Evolutionary conservation across 2,329 filamentous ascomycete species (phyloP), one percentile per base, ranked within the genome.

Genomic region (Ceratocystis harringtonii): DNA sequence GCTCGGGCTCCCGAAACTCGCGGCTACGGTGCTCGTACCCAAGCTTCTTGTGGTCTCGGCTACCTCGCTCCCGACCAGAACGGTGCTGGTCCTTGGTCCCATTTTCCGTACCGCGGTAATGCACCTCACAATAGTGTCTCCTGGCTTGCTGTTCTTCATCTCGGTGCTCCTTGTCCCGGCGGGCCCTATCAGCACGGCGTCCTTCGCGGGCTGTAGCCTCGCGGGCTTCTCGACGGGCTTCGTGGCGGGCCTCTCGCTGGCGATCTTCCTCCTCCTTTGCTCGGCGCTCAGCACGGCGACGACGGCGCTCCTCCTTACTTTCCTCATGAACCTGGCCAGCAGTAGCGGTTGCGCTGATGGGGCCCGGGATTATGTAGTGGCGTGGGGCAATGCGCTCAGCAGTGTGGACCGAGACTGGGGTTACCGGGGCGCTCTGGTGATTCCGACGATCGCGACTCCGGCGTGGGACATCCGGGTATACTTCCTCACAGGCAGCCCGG

Each of bases 401-500:
- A 8, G 52, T 36, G 44, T 30, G 36, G 30, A 32, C 22, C 25
- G 58, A 41, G 57, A n/a, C 41, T 7, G 12, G 6, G 5, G n/a
- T 36, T 28, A 45, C 28, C n/a, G n/a, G 10, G 28, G 41, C 17
- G 30, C 52, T 55, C 15, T 43, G 32, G 22, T 57, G 25, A 22
- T 36, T 15, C 58, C 52, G 43, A 17, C 41, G 61, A 5, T 48
- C 43, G 30, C 61, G 61, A 44, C 45, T 3, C 6, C 43, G 44
- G 30, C 58, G 58, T 25, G 64, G 64, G n/a, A 41, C 58, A 8
- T 55, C 45, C 30, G 58, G 64, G n/a, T 62, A 65, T 44, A 41
- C 10, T 45, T 25, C n/a, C n/a, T 65, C 64, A 22, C 64, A 65
- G 45, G 32, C 58, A 30, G n/a, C n/a, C 43, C 58, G 58, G 45